Conservation (phyloP, 2,329 filamentous ascomycete genomes). For the Chalaropsis thielavioides region DNA sequence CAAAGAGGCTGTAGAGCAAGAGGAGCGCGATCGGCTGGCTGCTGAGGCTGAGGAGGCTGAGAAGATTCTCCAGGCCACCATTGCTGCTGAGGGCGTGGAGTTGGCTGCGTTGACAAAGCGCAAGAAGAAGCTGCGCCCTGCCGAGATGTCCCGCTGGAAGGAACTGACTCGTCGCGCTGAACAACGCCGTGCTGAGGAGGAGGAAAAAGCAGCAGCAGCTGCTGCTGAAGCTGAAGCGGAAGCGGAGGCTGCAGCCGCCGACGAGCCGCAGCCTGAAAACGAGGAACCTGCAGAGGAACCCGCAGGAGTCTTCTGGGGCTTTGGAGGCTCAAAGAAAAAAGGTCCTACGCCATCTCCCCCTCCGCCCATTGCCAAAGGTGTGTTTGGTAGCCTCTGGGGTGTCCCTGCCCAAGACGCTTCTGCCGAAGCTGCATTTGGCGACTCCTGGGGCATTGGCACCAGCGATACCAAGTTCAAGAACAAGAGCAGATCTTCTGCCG, state of each 20-base stretch:
- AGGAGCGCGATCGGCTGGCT: constrained; percentile 17
- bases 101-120: constrained; percentile 32
- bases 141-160: constrained; percentile 32
- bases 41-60: neutral
- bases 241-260: constrained; percentile 27
- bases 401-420: neutral
- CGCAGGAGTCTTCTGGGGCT: constrained; percentile 5
- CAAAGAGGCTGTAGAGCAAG: constrained; percentile 19
- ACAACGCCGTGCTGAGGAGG: constrained; percentile 22
- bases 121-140: constrained; percentile 35
- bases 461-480: constrained; percentile 4
- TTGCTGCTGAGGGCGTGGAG: constrained; percentile 24
- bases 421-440: constrained; percentile 8
- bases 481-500: constrained; percentile 5
- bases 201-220: constrained; percentile 20
- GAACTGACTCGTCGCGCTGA: constrained; percentile 26
- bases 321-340: constrained; percentile 9
- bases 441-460: constrained; percentile 12
- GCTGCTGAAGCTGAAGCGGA: constrained; percentile 23
- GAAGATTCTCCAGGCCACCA: neutral
- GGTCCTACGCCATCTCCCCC: neutral
- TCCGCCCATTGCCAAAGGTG: constrained; percentile 5
- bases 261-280: constrained; percentile 9
- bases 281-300: neutral
- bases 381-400: constrained; percentile 11